These are phyloP conservation scores for Tolypocladium pustulatum DNA, from an alignment of 2,329 filamentous ascomycete species.

Conservation along the genomic window DNA sequence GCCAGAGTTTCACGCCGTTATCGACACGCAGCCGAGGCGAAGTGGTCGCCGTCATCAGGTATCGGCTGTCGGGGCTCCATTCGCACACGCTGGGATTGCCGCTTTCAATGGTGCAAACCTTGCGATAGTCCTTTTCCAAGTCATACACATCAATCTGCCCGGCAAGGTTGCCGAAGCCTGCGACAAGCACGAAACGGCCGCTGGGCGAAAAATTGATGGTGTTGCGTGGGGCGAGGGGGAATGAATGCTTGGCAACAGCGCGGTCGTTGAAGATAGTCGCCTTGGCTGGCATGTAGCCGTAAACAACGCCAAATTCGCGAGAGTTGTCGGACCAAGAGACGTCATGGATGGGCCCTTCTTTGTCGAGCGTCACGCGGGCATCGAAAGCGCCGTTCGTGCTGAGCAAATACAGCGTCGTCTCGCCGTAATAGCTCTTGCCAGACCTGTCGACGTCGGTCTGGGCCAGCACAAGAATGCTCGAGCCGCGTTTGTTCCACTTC, in stretches of 20 bases:
- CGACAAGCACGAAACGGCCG: slow-evolving; percentile 84
- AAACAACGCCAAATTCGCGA: slow-evolving; percentile 94
- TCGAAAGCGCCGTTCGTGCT: slow-evolving; percentile 88
- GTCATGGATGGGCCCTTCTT: slow-evolving; percentile 96
- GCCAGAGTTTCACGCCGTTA: slow-evolving; percentile 93
- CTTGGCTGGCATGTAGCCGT: slow-evolving; percentile 98
- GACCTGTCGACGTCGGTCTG: slow-evolving; percentile 98
- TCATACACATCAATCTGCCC: slow-evolving; percentile 98
- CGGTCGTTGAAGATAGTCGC: slow-evolving; percentile 94
- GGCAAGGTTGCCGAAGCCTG: slow-evolving; percentile 93
- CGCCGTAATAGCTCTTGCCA: slow-evolving; percentile 98
- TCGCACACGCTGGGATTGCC: slow-evolving; percentile 93
- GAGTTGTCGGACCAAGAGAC: slow-evolving; percentile 98
- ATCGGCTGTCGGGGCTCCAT: slow-evolving; percentile 93
- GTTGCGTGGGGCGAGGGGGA: slow-evolving; percentile 81
- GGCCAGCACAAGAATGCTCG: slow-evolving; percentile 83
- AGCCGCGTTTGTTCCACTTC: slow-evolving; percentile 93
- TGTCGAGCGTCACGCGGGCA: slow-evolving; percentile 83
- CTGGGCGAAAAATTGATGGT: slow-evolving; percentile 92
- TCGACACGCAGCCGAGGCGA: slow-evolving; percentile 91
- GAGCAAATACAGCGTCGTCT: slow-evolving; percentile 92
- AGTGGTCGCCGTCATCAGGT: slow-evolving; percentile 95
- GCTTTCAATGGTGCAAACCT: slow-evolving; percentile 88
- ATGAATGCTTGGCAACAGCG: slow-evolving; percentile 72
- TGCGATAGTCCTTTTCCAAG: slow-evolving; percentile 83